Conservation (phyloP, 306 rosid species). For the Echinosophora koreensis region DNA sequence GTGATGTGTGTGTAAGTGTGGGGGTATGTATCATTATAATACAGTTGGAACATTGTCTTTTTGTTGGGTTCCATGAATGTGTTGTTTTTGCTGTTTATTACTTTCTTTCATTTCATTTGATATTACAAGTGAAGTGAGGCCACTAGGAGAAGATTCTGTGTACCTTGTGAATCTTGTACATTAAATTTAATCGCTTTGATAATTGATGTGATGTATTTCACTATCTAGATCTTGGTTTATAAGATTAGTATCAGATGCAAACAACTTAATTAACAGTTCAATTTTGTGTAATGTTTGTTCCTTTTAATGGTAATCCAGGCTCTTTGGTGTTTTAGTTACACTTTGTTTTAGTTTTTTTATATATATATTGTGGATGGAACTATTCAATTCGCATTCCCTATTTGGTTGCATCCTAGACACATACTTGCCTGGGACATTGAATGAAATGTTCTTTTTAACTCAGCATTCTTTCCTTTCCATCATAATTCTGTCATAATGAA, state of each 20-base stretch:
- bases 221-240: slow-evolving; percentile 11
- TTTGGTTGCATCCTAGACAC: slow-evolving; percentile 19
- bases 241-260: slow-evolving; percentile 38
- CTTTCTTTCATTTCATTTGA: slow-evolving; percentile 36
- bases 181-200: neutral
- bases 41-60: slow-evolving; percentile 19
- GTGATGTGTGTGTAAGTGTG: neutral
- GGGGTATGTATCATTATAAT: neutral
- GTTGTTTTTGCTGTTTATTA: slow-evolving; percentile 27
- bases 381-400: slow-evolving; percentile 31
- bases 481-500: slow-evolving; percentile 26
- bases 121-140: slow-evolving; percentile 4
- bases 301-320: neutral
- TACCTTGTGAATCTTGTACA: slow-evolving; percentile 19
- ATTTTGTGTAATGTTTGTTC: slow-evolving; percentile 33
- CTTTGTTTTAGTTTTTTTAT: neutral
- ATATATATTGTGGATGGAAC: neutral
- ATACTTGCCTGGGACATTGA: neutral
- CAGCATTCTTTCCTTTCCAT: slow-evolving; percentile 21
- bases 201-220: slow-evolving; percentile 20
- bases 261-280: slow-evolving; percentile 41
- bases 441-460: slow-evolving; percentile 34
- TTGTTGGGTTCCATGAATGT: slow-evolving; percentile 50
- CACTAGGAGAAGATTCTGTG: slow-evolving; percentile 37
- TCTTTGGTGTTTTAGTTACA: neutral